These are phyloP conservation scores for Willaertia magna DNA, from an alignment of 208 protist species.

Conservation along the genomic window DNA sequence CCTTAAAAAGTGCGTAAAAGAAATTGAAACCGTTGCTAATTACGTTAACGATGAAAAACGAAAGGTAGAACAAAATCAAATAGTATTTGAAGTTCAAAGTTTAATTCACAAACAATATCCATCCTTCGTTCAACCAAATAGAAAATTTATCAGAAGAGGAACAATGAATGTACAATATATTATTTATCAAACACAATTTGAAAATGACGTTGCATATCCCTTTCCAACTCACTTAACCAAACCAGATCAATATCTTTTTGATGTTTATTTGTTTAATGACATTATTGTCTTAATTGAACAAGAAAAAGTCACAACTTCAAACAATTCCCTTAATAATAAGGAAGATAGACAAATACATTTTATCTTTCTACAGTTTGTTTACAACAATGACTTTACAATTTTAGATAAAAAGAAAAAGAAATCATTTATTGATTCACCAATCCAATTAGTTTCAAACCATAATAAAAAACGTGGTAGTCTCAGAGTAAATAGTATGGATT, in stretches of 20 bases:
- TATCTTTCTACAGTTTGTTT: background rate
- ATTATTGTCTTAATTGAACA: background rate
- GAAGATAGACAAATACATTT: background rate
- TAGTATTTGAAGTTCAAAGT: background rate
- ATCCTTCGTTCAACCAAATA: background rate
- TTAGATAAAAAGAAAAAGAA: background rate
- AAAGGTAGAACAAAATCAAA: background rate
- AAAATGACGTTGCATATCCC: too few relatives aligned
- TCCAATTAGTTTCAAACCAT: background rate
- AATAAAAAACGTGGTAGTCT: background rate
- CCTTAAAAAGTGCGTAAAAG: background rate
- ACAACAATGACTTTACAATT: background rate
- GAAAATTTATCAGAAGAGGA: background rate
- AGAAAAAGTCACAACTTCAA: background rate
- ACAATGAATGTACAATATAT: background rate
- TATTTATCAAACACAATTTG: background rate
- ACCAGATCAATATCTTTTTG: background rate
- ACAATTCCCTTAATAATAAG: background rate
- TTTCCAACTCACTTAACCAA: too few relatives aligned
- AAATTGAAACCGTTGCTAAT: background rate
- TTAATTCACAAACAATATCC: background rate
- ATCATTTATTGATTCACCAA: background rate
- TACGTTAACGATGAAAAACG: background rate
- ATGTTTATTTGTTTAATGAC: background rate
- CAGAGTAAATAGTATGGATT: background rate